Conservation (phyloP, 2,329 filamentous ascomycete genomes). For the Hymenoscyphus linearis region DNA sequence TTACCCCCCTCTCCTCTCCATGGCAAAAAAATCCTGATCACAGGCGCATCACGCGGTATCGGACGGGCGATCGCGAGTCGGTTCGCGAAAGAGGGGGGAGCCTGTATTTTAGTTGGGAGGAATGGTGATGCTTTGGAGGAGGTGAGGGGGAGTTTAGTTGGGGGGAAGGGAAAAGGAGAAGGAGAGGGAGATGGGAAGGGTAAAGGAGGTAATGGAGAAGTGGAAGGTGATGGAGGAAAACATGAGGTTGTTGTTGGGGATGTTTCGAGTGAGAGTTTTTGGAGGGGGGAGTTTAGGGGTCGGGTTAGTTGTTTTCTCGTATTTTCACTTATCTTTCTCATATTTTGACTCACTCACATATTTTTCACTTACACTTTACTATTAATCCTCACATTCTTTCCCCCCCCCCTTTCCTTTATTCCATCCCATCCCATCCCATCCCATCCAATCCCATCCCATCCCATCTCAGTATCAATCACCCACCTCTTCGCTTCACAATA, state of each 20-base stretch:
- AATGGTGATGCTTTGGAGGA: conserved; percentile 60
- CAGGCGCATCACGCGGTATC: conserved; percentile 67
- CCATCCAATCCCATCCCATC: too few relatives aligned
- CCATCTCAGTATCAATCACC: too few relatives aligned
- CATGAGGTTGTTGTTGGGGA: conserved; percentile 28
- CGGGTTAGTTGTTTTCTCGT: conserved; percentile 17
- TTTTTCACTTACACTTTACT: neutral
- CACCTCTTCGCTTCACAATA: too few relatives aligned
- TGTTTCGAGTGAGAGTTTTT: conserved; percentile 26
- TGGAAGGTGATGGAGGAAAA: neutral
- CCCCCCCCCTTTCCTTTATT: too few relatives aligned
- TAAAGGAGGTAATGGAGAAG: too few relatives aligned
- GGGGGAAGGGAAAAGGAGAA: neutral
- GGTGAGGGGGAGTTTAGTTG: conserved; percentile 35
- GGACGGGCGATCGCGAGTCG: conserved; percentile 60
- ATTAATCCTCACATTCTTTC: too few relatives aligned
- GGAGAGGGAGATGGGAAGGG: too few relatives aligned
- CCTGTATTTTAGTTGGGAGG: conserved; percentile 57
- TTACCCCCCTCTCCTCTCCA: neutral
- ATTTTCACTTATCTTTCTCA: neutral
- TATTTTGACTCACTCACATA: too few relatives aligned
- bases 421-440: too few relatives aligned
- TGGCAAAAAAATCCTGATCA: conserved; percentile 38
- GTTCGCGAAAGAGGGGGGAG: conserved; percentile 59
- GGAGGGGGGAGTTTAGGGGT: conserved; percentile 19